Evolutionary conservation across 495 filamentous ascomycete genomes (phyloP), one percentile per base, ranked within the genome.

Genomic region (Hypomontagnella monticulosa): DNA sequence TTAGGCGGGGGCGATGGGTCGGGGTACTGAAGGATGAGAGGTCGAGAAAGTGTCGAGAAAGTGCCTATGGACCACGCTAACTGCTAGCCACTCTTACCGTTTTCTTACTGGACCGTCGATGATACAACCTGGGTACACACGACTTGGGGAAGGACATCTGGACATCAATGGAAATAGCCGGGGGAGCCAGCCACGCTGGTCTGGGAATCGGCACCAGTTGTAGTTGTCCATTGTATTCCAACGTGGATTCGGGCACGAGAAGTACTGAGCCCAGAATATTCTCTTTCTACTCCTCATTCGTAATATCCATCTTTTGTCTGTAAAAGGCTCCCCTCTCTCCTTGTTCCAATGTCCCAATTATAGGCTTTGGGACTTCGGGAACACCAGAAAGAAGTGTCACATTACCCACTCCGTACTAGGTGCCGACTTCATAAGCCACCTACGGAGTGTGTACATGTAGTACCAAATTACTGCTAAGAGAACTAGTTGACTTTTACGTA

Each of bases 1-100:
- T 53, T 69, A 60, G 55, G 66, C 60, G 66, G 60, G 60, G 66
- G 57, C 30, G 40, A 63, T 55, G 55, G 66, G 66, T 57, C 56
- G 43, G 55, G 59, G 50, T 58, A 48, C 49, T 69, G 50, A 62
- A 69, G 56, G 66, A 56, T 56, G 59, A 60, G 59, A 69, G 59
- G 60, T 49, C 33, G 37, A 59, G 12, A 18, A 52, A 36, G 23
- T n/a, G 0, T 10, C 27, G n/a, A 48, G 12, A 34, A 30, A 49
- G 32, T 23, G 57, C 49, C 57, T 57, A 47, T 34, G 36, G 53
- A 27, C 65, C 43, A 60, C 59, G 55, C 65, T 68, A 68, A 30
- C 15, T 57, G 27, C 55, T 65, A 65, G 58, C 59, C 59, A 50
- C 53, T 63, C 49, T 60, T 51, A 23, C 54, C 49, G 23, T 63